Base-by-base conservation (phyloP, 495 filamentous ascomycete genomes). In the Penicillium macrosclerotiorum region DNA sequence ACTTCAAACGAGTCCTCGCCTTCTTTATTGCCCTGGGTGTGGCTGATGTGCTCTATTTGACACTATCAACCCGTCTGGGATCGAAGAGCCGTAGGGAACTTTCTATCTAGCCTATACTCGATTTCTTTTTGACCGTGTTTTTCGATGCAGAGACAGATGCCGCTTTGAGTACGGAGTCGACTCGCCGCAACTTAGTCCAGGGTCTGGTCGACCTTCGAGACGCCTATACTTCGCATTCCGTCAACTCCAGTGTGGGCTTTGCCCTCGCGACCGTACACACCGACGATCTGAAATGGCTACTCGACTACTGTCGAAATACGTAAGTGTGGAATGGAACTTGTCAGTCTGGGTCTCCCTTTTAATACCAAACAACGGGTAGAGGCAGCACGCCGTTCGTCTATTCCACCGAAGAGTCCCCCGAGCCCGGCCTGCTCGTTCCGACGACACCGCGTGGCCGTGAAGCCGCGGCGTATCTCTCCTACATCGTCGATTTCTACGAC, bases 401-500 rank as follows among this genome's bases (percentile, higher is more conserved):
- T 45, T 56, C 59, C 11, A 67, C 61, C 43, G 66, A 69, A 17
- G 20, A 50, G 5, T 8, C 26, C 2, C 68, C 68, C 36, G 57
- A 68, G 17, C 47, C 51, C 4, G 52, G 55, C 19, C 47, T 71
- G 7, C 60, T 70, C 19, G 13, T 60, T 11, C 59, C 68, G 13
- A 45, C 38, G n/a, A 63, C 65, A 8, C 55, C 26, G 25, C 65
- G 62, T 18, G 70, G 70, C 35, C 70, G 65, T 46, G 70, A 73
- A 55, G 56, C 60, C 17, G 42, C 65, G 24, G 66, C 66, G 14
- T 73, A 73, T 38, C 62, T 73, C 12, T 69, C 70, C 38, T 73
- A 62, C 42, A 35, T 73, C 19, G 49, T 68, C 25, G 59, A 70
- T 37, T 63, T 51, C 43, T 73, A 73, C 55, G 54, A 70, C 26